These are phyloP conservation scores for Candida ipomoeae DNA, from an alignment of 805 yeast species.

Conservation along the genomic window DNA sequence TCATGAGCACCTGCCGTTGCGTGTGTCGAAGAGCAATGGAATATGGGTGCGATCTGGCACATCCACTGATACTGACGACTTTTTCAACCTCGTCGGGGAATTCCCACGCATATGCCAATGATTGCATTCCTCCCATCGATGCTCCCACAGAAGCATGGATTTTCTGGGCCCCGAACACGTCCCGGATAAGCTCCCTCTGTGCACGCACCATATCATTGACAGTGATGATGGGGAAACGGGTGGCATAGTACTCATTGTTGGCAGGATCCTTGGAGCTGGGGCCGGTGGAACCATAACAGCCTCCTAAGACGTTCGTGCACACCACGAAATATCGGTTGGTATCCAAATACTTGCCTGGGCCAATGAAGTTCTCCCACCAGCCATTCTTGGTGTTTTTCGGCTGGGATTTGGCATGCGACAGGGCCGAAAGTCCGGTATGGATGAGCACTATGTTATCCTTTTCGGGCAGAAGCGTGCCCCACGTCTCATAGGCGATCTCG, in stretches of 20 bases:
- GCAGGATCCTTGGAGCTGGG: conserved; percentile 79
- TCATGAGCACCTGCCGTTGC: conserved; percentile 89
- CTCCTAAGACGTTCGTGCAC: conserved; percentile 90
- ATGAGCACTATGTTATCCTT: conserved; percentile 71
- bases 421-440: conserved; percentile 90
- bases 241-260: conserved; percentile 64
- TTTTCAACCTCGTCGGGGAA: conserved; percentile 73
- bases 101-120: conserved; percentile 80
- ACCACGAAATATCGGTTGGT: conserved; percentile 77
- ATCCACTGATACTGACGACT: conserved; percentile 79
- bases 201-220: conserved; percentile 90
- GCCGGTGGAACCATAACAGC: conserved; percentile 94
- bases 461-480: conserved; percentile 70
- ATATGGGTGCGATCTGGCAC: conserved; percentile 91
- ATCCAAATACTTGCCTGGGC: conserved; percentile 75
- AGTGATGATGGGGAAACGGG: conserved; percentile 81
- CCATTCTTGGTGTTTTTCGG: conserved; percentile 65
- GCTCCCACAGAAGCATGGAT: conserved; percentile 82
- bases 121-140: conserved; percentile 99
- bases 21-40: conserved; percentile 92
- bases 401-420: conserved; percentile 89
- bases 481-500: conserved; percentile 86
- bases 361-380: conserved; percentile 96
- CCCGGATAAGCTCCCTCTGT: conserved; percentile 63
- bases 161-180: conserved; percentile 58